Evolutionary conservation across 23 red algal genomes (phyloP).

Genomic region (Agarophyton chilense): DNA sequence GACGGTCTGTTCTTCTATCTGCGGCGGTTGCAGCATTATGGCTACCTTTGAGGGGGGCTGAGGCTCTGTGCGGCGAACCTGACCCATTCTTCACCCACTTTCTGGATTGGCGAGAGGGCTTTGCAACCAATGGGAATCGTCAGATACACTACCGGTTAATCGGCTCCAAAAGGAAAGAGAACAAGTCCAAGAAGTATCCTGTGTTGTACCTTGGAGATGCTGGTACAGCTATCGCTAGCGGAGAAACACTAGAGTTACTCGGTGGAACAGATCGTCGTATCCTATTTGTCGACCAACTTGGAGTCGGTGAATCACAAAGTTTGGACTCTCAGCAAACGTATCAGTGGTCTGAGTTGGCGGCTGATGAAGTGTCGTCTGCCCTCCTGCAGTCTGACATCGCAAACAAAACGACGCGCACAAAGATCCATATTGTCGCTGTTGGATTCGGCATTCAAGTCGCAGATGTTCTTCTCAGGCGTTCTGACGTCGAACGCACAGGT

Average conservation of each 20-base stretch:
- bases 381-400: not conserved
- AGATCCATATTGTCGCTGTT: conserved; percentile 38
- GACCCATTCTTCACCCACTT: conserved; percentile 52
- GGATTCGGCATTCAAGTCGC: conserved; percentile 51
- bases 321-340: not conserved
- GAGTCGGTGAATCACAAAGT: conserved; percentile 26
- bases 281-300: conserved; percentile 20
- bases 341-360: conserved; percentile 1
- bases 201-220: conserved; percentile 46
- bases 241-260: conserved; percentile 28
- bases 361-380: conserved; percentile 9
- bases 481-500: not conserved
- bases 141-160: conserved; percentile 36
- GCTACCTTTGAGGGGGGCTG: not conserved
- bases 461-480: conserved; percentile 20
- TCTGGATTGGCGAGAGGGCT: conserved; percentile 37
- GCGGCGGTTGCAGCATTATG: not conserved
- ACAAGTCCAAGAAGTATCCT: conserved; percentile 41
- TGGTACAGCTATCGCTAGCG: not conserved
- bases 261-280: conserved; percentile 18
- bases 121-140: not conserved
- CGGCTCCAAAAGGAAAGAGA: conserved; percentile 29
- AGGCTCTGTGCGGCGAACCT: conserved; percentile 34
- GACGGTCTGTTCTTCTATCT: not conserved
- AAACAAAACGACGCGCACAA: not conserved